Base-by-base conservation (phyloP, 1,139 yeast species). In the Sugiyamaella grinbergsii region DNA sequence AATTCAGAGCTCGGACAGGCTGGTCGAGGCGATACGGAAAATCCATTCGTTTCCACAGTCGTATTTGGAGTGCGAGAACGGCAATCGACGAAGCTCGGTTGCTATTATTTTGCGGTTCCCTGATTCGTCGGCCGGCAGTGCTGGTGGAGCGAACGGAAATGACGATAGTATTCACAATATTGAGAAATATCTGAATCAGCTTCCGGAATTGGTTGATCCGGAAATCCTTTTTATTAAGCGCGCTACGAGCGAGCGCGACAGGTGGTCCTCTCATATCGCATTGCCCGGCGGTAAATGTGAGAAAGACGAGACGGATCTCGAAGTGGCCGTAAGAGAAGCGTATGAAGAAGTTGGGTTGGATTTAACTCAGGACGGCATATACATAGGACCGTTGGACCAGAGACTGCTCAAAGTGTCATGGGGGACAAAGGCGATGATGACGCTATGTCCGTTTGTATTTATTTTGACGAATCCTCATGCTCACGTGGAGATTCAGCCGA, bases 211-310 rank as follows among this genome's bases (percentile, higher is more conserved):
- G 13, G 47, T 45, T 4, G 44, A 50, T 13, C 34, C 43, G 2
- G 70, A 71, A 48, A 49, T 71, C 5, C 62, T 71, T 28, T 62
- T 71, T 45, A 71, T 71, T 48, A 71, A 70, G 42, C 64, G 75
- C 5, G 63, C 74, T 0, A 54, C 62, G 1, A 59, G 71, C 18
- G 58, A 56, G 4, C 58, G 70, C 2, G 75, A 71, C 50, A 58
- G 72, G n/a, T 71, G 75, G 75, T 70, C 74, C 4, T 71, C 72
- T 10, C 75, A 71, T 54, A 65, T 72, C 39, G 75, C 75, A 1
- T 53, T 71, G 1, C 75, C 75, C 0, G 75, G 75, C 2, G 75
- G 75, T 1, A 59, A 66, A 19, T 61, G 71, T 10, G 75, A 71
- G 41, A 62, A 66, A 2, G 75, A 69, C 45, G 64, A 57, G 16